phyloP scores from a whole-genome alignment of 306 rosid species.

The Begonia loranthoides region DNA sequence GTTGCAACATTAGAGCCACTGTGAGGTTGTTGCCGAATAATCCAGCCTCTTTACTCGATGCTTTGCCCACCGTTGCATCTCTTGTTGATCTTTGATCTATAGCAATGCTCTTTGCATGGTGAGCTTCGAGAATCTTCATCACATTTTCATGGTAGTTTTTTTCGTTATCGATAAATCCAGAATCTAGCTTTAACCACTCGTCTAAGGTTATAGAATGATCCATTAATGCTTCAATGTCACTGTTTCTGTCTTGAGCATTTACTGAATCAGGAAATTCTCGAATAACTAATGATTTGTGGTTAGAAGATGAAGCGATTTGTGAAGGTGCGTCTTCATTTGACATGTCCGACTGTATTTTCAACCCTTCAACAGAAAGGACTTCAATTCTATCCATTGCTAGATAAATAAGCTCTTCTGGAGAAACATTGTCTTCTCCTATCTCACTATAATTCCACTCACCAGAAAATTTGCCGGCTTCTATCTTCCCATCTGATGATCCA shows the following conservation, averaged over 20 bases:
- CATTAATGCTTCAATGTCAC: constrained; percentile 24
- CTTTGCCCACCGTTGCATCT: constrained; percentile 10
- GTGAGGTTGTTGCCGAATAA: constrained; percentile 45
- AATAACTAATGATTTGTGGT: no score
- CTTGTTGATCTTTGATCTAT: constrained; percentile 22
- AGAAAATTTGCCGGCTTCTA: constrained; percentile 21
- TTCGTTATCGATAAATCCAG: constrained; percentile 35
- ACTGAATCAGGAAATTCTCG: constrained; percentile 9
- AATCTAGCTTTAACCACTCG: constrained; percentile 63
- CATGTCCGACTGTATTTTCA: constrained; percentile 55
- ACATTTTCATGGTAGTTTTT: constrained; percentile 21
- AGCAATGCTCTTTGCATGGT: constrained; percentile 34
- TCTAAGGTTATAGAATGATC: constrained; percentile 43
- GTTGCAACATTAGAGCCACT: constrained; percentile 44
- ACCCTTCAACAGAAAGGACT: constrained; percentile 50
- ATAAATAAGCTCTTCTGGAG: constrained; percentile 40
- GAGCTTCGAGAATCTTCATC: constrained; percentile 33
- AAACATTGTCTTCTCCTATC: constrained; percentile 15
- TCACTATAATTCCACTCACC: constrained; percentile 4
- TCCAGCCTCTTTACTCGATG: constrained; percentile 17
- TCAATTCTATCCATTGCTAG: constrained; percentile 33
- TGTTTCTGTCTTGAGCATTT: constrained; percentile 9
- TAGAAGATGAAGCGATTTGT: not conserved
- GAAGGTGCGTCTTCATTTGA: constrained; percentile 37
- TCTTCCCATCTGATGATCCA: constrained; percentile 10